Evolutionary conservation across 805 yeast genomes (phyloP).

Genomic region (Candida schatavii): DNA sequence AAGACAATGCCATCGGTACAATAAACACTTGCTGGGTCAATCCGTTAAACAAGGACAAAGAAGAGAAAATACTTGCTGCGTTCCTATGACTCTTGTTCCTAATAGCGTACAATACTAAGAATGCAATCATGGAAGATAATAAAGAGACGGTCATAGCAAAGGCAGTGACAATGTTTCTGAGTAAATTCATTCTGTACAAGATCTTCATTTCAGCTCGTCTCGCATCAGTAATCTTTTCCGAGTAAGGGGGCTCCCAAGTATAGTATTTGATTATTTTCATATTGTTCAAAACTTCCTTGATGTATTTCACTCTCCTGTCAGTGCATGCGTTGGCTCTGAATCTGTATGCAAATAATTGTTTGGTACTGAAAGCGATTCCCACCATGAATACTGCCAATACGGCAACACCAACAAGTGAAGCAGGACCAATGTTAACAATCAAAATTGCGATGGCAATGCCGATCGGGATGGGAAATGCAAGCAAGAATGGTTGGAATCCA

Average conservation of each 20-base stretch:
- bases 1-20: conserved; percentile 62
- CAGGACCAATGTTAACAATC: conserved; percentile 61
- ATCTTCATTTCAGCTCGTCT: conserved; percentile 57
- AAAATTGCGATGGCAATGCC: conserved; percentile 60
- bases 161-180: conserved; percentile 60
- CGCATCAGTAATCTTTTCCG: conserved; percentile 46
- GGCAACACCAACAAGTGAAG: conserved; percentile 62
- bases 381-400: conserved; percentile 10
- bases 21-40: conserved; percentile 57
- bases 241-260: conserved; percentile 84
- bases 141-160: conserved; percentile 62
- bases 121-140: conserved; percentile 59
- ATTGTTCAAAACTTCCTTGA: conserved; percentile 71
- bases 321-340: conserved; percentile 54
- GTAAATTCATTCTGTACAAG: conserved; percentile 57
- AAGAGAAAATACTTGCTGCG: conserved; percentile 63
- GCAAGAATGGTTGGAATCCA: conserved; percentile 55
- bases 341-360: conserved; percentile 51
- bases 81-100: conserved; percentile 26
- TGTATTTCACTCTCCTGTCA: conserved; percentile 65
- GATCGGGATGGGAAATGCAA: conserved; percentile 60
- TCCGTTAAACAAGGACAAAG: conserved; percentile 60
- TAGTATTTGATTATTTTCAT: conserved; percentile 80
- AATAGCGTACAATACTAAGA: conserved; percentile 29
- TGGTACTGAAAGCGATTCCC: conserved; percentile 43